Evolutionary conservation across 495 filamentous ascomycete species (phyloP).

Genomic region (Cryomyces minteri): DNA sequence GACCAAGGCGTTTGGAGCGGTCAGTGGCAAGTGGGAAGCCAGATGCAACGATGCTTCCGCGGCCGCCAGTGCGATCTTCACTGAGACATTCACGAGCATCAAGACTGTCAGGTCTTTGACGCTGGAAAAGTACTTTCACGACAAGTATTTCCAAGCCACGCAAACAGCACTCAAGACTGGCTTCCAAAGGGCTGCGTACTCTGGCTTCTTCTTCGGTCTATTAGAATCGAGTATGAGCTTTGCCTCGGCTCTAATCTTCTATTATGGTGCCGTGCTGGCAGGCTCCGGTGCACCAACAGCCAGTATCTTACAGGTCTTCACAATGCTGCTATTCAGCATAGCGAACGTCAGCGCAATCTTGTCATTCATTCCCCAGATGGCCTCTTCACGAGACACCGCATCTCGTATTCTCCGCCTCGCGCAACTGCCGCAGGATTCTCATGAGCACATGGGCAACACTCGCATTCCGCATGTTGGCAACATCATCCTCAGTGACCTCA

Average conservation of each 20-base stretch:
- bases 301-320: conserved; percentile 52
- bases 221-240: conserved; percentile 52
- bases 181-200: conserved; percentile 36
- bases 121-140: conserved; percentile 54
- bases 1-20: conserved; percentile 38
- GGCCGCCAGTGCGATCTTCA: conserved; percentile 37
- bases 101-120: conserved; percentile 63
- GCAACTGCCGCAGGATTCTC: conserved; percentile 37
- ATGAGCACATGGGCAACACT: conserved; percentile 36
- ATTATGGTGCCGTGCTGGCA: conserved; percentile 53
- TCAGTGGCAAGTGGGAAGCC: conserved; percentile 54
- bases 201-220: conserved; percentile 59
- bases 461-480: conserved; percentile 34
- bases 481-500: conserved; percentile 37
- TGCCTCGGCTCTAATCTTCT: conserved; percentile 67
- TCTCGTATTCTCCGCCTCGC: conserved; percentile 56
- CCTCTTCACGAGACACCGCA: conserved; percentile 51
- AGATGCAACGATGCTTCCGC: conserved; percentile 41
- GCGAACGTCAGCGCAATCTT: conserved; percentile 51
- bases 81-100: conserved; percentile 69
- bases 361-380: conserved; percentile 63
- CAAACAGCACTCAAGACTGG: conserved; percentile 33
- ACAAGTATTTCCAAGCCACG: conserved; percentile 38
- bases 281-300: conserved; percentile 26
- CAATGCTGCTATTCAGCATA: conserved; percentile 68